A percentile compares a stretch with the other conserved stretches of the same genome.
phyloP scores from a whole-genome alignment of 2,329 filamentous ascomycete genomes.

The Sordariomycetes sp. region DNA sequence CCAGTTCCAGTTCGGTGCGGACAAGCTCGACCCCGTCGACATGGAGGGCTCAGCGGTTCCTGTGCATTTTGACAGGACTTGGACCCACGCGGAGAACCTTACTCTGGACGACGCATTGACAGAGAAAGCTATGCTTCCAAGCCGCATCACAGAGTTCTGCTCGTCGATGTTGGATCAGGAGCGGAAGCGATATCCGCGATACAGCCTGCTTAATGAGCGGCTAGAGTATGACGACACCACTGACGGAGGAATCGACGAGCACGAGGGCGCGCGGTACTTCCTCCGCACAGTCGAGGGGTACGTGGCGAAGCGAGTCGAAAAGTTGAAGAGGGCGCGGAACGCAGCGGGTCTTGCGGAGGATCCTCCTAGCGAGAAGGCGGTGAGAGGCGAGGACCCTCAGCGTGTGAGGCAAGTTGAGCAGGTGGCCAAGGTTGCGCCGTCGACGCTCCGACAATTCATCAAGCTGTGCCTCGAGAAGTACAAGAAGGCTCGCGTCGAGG shows the following conservation, averaged over 20 bases:
- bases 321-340: slow-evolving; percentile 43
- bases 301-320: slow-evolving; percentile 50
- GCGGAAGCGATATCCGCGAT: slow-evolving; percentile 51
- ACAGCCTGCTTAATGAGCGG: slow-evolving; percentile 48
- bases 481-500: slow-evolving; percentile 81
- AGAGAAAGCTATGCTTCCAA: slow-evolving; percentile 62
- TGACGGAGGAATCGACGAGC: slow-evolving; percentile 61
- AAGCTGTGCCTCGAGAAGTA: slow-evolving; percentile 80
- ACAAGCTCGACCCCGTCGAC: slow-evolving; percentile 89
- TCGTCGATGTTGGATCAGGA: slow-evolving; percentile 57
- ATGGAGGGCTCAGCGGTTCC: slow-evolving; percentile 94
- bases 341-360: slow-evolving; percentile 35
- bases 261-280: slow-evolving; percentile 76
- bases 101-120: slow-evolving; percentile 63
- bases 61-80: slow-evolving; percentile 86
- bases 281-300: slow-evolving; percentile 68
- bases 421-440: slow-evolving; percentile 72
- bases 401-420: slow-evolving; percentile 46
- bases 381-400: slow-evolving; percentile 14
- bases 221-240: slow-evolving; percentile 62
- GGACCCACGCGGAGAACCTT: slow-evolving; percentile 64
- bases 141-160: slow-evolving; percentile 61
- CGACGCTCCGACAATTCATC: slow-evolving; percentile 67
- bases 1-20: slow-evolving; percentile 95
- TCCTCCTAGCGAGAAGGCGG: slow-evolving; percentile 9